Conservation (phyloP, 495 filamentous ascomycete genomes). For the Aspergillus cavernicola region DNA sequence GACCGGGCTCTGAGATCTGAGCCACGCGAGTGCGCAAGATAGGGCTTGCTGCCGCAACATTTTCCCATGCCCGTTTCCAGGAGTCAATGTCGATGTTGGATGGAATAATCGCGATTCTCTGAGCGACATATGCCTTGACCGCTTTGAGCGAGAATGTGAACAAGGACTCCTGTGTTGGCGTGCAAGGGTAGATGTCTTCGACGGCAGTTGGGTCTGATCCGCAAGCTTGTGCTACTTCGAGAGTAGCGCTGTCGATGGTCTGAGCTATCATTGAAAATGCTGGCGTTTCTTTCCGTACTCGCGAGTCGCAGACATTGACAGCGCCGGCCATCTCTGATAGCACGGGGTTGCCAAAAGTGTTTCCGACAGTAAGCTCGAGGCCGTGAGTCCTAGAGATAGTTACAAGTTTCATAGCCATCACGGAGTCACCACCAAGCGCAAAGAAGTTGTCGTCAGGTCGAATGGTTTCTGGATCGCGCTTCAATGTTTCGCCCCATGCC, state of each 20-base stretch:
- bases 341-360: constrained; percentile 45
- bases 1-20: constrained; percentile 49
- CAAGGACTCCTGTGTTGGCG: constrained; percentile 61
- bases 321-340: constrained; percentile 40
- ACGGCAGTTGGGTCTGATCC: constrained; percentile 29
- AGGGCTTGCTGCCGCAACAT: constrained; percentile 38
- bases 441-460: constrained; percentile 51
- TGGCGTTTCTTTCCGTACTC: constrained; percentile 15
- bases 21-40: constrained; percentile 60
- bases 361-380: constrained; percentile 34
- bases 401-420: constrained; percentile 54
- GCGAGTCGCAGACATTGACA: constrained; percentile 10
- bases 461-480: constrained; percentile 29
- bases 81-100: constrained; percentile 26
- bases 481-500: constrained; percentile 42
- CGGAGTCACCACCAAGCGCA: constrained; percentile 58
- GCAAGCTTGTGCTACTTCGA: constrained; percentile 28
- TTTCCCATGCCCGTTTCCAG: constrained; percentile 50
- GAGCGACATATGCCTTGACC: constrained; percentile 55
- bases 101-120: constrained; percentile 44
- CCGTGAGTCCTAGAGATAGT: constrained; percentile 30
- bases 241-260: constrained; percentile 23
- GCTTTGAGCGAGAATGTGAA: constrained; percentile 57
- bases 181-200: constrained; percentile 57
- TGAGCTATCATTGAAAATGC: constrained; percentile 38